Evolutionary conservation across 805 yeast species (phyloP).

Genomic region (Schwanniomyces occidentalis): DNA sequence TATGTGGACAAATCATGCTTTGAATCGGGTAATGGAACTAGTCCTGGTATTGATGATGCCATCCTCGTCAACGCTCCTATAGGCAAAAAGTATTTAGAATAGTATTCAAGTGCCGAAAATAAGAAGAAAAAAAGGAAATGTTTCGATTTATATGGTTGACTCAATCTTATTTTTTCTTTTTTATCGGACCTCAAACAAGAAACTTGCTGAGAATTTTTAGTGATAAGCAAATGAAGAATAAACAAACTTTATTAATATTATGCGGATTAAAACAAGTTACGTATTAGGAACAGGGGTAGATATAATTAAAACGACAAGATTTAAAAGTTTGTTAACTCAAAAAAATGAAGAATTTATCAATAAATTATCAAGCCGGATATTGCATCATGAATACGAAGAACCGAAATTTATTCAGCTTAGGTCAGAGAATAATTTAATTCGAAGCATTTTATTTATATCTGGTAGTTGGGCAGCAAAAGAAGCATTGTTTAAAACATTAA

Average conservation of each 20-base stretch:
- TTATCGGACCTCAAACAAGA: too few species aligned
- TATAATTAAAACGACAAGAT: conserved; percentile 48
- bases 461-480: conserved; percentile 75
- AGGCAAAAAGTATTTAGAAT: too few species aligned
- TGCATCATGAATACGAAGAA: conserved; percentile 50
- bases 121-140: background rate
- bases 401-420: conserved; percentile 25
- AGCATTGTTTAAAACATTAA: conserved; percentile 66
- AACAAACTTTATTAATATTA: background rate
- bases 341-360: conserved; percentile 30
- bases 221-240: background rate
- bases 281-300: conserved; percentile 59
- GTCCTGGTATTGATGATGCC: conserved; percentile 91
- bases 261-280: conserved; percentile 5
- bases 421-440: conserved; percentile 15
- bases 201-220: background rate
- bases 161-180: conserved; percentile 1
- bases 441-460: conserved; percentile 43
- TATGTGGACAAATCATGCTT: conserved; percentile 78
- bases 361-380: conserved; percentile 47
- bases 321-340: conserved; percentile 39
- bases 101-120: background rate
- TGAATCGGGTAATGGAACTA: conserved; percentile 76
- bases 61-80: too few species aligned
- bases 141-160: background rate